phyloP scores from a whole-genome alignment of 2,329 filamentous ascomycete species.

The Aspergillus ibericus region DNA sequence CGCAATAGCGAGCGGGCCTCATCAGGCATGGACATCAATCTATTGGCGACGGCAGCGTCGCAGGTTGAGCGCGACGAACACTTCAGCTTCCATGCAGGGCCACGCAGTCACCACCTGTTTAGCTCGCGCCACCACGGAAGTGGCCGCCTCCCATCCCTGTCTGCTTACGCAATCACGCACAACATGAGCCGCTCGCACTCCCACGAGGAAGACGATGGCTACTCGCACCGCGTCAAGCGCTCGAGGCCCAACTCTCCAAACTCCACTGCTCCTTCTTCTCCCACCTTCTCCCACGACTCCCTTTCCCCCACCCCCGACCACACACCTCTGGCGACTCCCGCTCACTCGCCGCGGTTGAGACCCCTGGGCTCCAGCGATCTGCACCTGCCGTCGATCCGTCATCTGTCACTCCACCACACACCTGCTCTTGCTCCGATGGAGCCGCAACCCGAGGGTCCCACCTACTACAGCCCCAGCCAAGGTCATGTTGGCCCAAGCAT shows the following conservation, averaged over 20 bases:
- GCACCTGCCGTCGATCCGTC: conserved; percentile 83
- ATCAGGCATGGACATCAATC: conserved; percentile 60
- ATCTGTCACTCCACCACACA: conserved; percentile 65
- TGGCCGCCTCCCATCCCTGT: conserved; percentile 71
- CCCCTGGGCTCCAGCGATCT: conserved; percentile 70
- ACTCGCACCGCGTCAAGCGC: conserved; percentile 74
- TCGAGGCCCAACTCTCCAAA: conserved; percentile 92
- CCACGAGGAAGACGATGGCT: conserved; percentile 73
- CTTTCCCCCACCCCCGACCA: conserved; percentile 94
- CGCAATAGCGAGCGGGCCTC: conserved; percentile 49
- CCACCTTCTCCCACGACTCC: conserved; percentile 94
- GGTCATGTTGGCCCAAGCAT: conserved; percentile 72
- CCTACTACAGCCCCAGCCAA: conserved; percentile 57
- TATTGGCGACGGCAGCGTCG: conserved; percentile 68
- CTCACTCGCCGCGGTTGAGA: conserved; percentile 87
- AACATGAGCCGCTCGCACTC: conserved; percentile 91
- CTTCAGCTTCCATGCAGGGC: conserved; percentile 42
- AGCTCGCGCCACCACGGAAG: conserved; percentile 46
- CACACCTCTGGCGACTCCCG: conserved; percentile 95
- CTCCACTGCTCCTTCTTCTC: conserved; percentile 92
- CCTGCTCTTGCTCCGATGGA: conserved; percentile 72
- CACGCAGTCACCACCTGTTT: conserved; percentile 49
- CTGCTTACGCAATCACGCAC: conserved; percentile 71
- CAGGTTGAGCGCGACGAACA: conserved; percentile 65
- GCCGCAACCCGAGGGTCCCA: conserved; percentile 60